These are phyloP conservation scores for Amanita thiersii DNA, from an alignment of 768 basidiomycete species.

Conservation along the genomic window DNA sequence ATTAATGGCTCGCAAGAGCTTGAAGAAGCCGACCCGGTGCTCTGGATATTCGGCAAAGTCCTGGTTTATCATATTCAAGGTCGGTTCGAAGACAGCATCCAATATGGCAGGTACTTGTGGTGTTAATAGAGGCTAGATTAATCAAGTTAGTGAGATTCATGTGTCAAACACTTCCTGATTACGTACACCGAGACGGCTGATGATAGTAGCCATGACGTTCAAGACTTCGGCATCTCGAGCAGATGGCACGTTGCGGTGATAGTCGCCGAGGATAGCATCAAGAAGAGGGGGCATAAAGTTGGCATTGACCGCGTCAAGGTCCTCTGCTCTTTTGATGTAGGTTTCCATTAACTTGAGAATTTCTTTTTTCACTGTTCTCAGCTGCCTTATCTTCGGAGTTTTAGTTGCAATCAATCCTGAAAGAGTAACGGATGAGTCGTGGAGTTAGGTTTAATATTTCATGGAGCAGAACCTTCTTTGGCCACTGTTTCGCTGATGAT, in stretches of 20 bases:
- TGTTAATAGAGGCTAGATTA: constrained; percentile 64
- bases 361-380: constrained; percentile 98
- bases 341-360: constrained; percentile 96
- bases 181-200: constrained; percentile 78
- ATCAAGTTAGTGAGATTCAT: constrained; percentile 10
- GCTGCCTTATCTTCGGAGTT: constrained; percentile 90
- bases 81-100: constrained; percentile 96
- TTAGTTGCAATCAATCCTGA: constrained; percentile 87
- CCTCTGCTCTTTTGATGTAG: constrained; percentile 95
- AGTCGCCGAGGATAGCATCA: constrained; percentile 97
- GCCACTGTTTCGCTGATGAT: constrained; percentile 93
- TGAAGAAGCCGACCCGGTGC: constrained; percentile 96
- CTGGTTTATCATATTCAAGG: constrained; percentile 97
- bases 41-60: constrained; percentile 99
- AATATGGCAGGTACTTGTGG: constrained; percentile 93
- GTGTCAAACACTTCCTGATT: constrained; percentile 1
- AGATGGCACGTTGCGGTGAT: constrained; percentile 86
- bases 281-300: constrained; percentile 92
- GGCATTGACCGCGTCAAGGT: constrained; percentile 84
- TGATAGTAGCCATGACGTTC: constrained; percentile 96
- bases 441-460: neutral
- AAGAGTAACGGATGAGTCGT: constrained; percentile 9
- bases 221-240: constrained; percentile 96
- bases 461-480: constrained; percentile 53
- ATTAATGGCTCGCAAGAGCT: constrained; percentile 88